A percentile compares a stretch with the other conserved stretches of the same genome.
Conservation (phyloP, 495 filamentous ascomycete genomes). For the Penicillium coffeae region DNA sequence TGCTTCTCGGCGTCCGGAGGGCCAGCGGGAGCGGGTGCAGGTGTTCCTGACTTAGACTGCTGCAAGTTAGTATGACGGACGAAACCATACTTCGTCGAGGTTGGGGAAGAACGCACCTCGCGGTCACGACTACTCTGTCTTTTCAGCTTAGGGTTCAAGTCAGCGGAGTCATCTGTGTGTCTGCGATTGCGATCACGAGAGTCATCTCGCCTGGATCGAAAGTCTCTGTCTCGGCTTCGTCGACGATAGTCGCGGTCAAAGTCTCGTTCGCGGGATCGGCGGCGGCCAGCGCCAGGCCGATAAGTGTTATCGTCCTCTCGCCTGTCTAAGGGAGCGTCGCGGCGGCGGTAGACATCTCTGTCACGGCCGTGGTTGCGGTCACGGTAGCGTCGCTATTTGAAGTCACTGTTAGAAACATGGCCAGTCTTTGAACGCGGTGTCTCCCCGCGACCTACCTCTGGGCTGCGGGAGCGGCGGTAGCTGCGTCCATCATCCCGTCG, state of each 20-base stretch:
- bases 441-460: slow-evolving; percentile 56
- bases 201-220: slow-evolving; percentile 73
- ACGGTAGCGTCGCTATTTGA: slow-evolving; percentile 55
- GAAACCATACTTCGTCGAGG: neutral
- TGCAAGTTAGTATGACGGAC: slow-evolving; percentile 13
- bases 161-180: slow-evolving; percentile 73
- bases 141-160: slow-evolving; percentile 66
- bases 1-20: slow-evolving; percentile 80
- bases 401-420: neutral
- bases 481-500: slow-evolving; percentile 60
- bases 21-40: slow-evolving; percentile 48
- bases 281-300: slow-evolving; percentile 56
- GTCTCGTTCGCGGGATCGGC: slow-evolving; percentile 57
- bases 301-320: slow-evolving; percentile 61
- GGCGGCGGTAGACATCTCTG: slow-evolving; percentile 60
- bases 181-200: slow-evolving; percentile 67
- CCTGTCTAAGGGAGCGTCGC: slow-evolving; percentile 72
- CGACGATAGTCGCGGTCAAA: slow-evolving; percentile 57
- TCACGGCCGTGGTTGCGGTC: slow-evolving; percentile 55
- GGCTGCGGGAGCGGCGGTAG: slow-evolving; percentile 67
- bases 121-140: slow-evolving; percentile 62
- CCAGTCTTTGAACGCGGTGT: neutral
- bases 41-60: slow-evolving; percentile 43
- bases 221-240: slow-evolving; percentile 69
- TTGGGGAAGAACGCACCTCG: slow-evolving; percentile 45